These are phyloP conservation scores for Pythium scleroteichum DNA, from an alignment of 352 stramenopile genomes.

Conservation along the genomic window DNA sequence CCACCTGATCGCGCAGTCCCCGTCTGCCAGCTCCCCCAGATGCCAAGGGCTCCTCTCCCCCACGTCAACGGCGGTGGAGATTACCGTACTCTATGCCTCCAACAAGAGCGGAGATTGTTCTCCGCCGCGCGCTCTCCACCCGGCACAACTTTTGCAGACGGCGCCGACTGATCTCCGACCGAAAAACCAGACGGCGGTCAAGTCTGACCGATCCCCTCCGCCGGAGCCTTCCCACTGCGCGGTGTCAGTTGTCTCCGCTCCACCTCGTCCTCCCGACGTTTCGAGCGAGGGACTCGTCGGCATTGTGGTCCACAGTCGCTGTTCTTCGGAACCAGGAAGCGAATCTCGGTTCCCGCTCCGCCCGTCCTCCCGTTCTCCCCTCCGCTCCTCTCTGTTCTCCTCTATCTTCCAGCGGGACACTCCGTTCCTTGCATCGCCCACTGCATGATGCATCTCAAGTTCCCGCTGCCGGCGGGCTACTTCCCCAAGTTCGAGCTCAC, in stretches of 20 bases:
- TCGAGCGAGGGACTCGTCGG: too few relatives aligned
- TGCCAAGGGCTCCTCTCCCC: not conserved
- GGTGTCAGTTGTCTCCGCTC: not conserved
- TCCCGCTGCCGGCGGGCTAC: conserved; percentile 64
- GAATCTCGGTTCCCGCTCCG: not conserved
- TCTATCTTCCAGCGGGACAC: too few relatives aligned
- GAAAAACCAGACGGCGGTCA: not conserved
- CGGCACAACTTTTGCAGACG: conserved; percentile 2
- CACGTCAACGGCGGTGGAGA: not conserved
- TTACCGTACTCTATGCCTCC: conserved; percentile 1
- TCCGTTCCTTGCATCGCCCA: too few relatives aligned
- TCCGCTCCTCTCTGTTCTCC: not conserved
- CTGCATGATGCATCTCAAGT: conserved; percentile 64
- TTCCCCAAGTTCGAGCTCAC: conserved; percentile 75
- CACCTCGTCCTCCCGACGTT: not conserved
- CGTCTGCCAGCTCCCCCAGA: not conserved
- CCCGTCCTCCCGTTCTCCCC: not conserved
- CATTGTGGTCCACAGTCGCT: too few relatives aligned
- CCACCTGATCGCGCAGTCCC: conserved; percentile 2
- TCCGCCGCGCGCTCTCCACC: not conserved
- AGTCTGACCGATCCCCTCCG: not conserved
- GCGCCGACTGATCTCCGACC: not conserved
- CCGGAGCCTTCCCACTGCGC: not conserved
- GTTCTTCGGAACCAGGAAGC: too few relatives aligned
- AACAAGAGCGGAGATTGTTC: not conserved